Base-by-base conservation (phyloP, 208 protist genomes). In the Crithidia acanthocephali region DNA sequence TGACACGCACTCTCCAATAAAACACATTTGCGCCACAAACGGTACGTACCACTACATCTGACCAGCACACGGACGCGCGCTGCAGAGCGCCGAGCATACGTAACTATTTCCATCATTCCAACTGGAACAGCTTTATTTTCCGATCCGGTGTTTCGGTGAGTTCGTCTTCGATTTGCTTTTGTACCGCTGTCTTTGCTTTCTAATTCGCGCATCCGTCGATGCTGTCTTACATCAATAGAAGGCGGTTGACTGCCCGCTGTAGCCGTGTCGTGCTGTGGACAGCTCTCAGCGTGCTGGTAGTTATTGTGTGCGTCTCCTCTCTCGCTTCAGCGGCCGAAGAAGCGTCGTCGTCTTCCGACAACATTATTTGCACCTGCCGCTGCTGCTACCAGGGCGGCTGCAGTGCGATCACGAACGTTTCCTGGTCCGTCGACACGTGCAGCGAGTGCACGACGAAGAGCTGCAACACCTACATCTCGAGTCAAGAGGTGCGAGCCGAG, bases 361-460 rank as follows among this genome's bases (percentile, higher is more conserved):
- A 61, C 48, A 71, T 89, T 67, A 60, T 92, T 22, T 94, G 86
- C 73, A 87, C 81, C 28, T 94, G 89, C 53, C 86, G 89, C 40
- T 91, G 86, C 79, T 94, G 89, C 76, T 91, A 90, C 74, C 84
- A 89, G 51, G 86, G 89, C 40, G 84, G 79, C 44, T 91, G 89
- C 76, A 89, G 73, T 22, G 42, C 61, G 23, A 66, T 90, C 57
- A 73, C 69, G 18, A 87, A 92, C 57, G 72, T 82, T 5, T 81
- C 80, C 6, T 90, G 80, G 85, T 53, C 73, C 2, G 77, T 91
- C 15, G 32, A n/a, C 35, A 78, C 66, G 32, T 94, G 86, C 64
- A 50, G 61, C 28, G 63, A 79, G 25, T 92, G 86, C 74, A 84
- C 76, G 2, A 91, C 84, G 3, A 80, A 76, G 25, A 64, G 74